Base-by-base conservation (phyloP, 805 yeast genomes). In the Yarrowia sp. region DNA sequence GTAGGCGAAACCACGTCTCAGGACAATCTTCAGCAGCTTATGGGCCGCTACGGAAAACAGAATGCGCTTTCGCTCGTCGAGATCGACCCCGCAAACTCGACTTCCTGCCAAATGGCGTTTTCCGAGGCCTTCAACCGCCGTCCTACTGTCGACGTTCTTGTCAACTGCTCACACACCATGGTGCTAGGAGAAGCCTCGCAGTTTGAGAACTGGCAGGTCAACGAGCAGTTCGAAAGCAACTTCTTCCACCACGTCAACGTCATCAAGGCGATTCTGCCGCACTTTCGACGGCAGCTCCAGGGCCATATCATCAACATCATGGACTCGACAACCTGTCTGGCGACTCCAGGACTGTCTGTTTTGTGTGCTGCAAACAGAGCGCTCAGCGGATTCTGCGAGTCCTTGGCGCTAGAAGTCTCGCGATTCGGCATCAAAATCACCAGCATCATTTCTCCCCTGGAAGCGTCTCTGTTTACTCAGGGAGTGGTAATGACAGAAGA, bases 141-240 rank as follows among this genome's bases (percentile, higher is more conserved):
- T 4, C 27, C 46, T 12, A 55, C 31, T 2, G 58, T 55, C 9
- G 61, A 55, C 9, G 61, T 55, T 6, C 27, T 55, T 16, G 47
- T 55, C 38, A 55, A 38, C 38, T 38, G 46, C 27, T 38, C 29
- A 6, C 61, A 55, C 10, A 38, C 47, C n/a, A 14, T 55, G 35
- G 31, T 38, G 4, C 19, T 55, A 13, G 47, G 47, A 21, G 47
- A 27, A 18, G 22, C 36, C 19, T 39, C 35, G 1, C 47, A 38
- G 46, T 38, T 12, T 8, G 58, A 51, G 10, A 51, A 24, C 38
- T 38, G 47, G 46, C 61, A 55, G 35, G 61, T 55, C 27, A 55
- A 27, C 8, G 61, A 55, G 36, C 61, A 55, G 61, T 55, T 55
- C 38, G 61, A 55, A 10, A 38, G 47, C 47, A 39, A 38, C 47